Percentiles rank a stretch among this genome's conserved stretches.
Conservation (phyloP, 768 basidiomycete species). For the Pulveroboletus sp. region DNA sequence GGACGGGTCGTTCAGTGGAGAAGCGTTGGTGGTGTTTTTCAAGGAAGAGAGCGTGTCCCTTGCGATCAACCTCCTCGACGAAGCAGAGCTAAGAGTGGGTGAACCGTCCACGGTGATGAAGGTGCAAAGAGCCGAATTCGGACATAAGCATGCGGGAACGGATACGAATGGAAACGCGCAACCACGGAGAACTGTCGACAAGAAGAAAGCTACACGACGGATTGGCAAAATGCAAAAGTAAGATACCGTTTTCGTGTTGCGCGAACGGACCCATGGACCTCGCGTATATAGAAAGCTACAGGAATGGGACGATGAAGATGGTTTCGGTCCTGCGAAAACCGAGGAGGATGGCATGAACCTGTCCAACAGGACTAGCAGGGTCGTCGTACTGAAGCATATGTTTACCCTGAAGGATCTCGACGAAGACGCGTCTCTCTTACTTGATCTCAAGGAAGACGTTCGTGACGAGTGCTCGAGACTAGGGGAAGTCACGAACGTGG, state of each 20-base stretch:
- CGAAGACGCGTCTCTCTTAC: conserved; percentile 75
- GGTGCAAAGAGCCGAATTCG: conserved; percentile 73
- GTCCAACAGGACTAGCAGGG: conserved; percentile 57
- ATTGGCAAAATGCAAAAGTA: conserved; percentile 89
- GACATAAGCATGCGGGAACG: conserved; percentile 53
- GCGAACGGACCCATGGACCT: not conserved
- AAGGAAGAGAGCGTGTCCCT: conserved; percentile 92
- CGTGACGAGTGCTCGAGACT: conserved; percentile 86
- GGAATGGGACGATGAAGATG: conserved; percentile 95
- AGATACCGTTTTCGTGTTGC: not conserved
- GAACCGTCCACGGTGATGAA: conserved; percentile 68
- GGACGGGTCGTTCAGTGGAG: conserved; percentile 85
- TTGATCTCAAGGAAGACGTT: conserved; percentile 95
- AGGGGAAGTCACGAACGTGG: conserved; percentile 94
- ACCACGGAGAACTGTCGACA: conserved; percentile 63
- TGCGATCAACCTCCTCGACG: conserved; percentile 82
- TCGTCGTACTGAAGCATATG: conserved; percentile 95
- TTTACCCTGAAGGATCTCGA: conserved; percentile 84
- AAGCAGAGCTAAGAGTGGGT: conserved; percentile 84
- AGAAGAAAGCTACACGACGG: conserved; percentile 68
- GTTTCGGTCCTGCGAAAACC: conserved; percentile 70
- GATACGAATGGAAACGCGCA: conserved; percentile 39
- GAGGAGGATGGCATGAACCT: conserved; percentile 41
- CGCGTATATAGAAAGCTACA: conserved; percentile 63
- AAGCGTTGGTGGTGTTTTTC: conserved; percentile 94